Percentiles rank a stretch among this genome's conserved stretches.
Conservation (phyloP, 805 yeast species). For the Spathaspora passalidarum region DNA sequence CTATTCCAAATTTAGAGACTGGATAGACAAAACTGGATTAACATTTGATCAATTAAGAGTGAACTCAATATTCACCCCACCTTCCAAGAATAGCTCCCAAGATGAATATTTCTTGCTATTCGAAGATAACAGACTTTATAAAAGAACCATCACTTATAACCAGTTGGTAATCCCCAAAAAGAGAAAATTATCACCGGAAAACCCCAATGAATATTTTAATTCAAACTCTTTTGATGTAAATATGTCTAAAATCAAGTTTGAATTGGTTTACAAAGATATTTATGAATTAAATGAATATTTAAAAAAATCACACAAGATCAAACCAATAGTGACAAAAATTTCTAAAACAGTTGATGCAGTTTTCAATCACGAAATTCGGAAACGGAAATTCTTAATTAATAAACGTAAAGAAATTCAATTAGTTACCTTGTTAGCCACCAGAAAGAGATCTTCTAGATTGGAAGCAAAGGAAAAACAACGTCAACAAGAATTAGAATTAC, state of each 20-base stretch:
- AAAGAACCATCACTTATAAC: slow-evolving; percentile 24
- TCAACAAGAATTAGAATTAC: slow-evolving; percentile 51
- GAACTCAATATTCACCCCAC: slow-evolving; percentile 11
- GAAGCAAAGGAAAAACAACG: slow-evolving; percentile 57
- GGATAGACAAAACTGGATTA: slow-evolving; percentile 38
- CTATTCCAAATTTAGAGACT: slow-evolving; percentile 45
- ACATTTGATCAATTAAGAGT: slow-evolving; percentile 23
- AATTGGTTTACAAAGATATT: slow-evolving; percentile 27
- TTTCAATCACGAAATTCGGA: slow-evolving; percentile 45
- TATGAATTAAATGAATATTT: slow-evolving; percentile 26
- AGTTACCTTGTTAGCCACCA: slow-evolving; percentile 58
- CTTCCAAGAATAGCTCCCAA: slow-evolving; percentile 5
- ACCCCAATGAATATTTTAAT: slow-evolving; percentile 28
- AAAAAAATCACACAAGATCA: slow-evolving; percentile 25
- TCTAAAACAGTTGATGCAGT: slow-evolving; percentile 18
- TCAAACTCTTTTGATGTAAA: slow-evolving; percentile 29
- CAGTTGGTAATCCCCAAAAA: slow-evolving; percentile 32
- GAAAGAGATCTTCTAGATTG: slow-evolving; percentile 72
- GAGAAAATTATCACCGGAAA: slow-evolving; percentile 29
- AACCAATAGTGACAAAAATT: slow-evolving; percentile 13
- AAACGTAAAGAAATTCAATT: slow-evolving; percentile 63
- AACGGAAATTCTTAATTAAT: slow-evolving; percentile 51
- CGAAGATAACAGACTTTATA: slow-evolving; percentile 54
- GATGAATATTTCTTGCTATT: slow-evolving; percentile 39
- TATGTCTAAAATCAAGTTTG: slow-evolving; percentile 21